phyloP scores from a whole-genome alignment of 495 filamentous ascomycete genomes.

The Aspergillus leporis region DNA sequence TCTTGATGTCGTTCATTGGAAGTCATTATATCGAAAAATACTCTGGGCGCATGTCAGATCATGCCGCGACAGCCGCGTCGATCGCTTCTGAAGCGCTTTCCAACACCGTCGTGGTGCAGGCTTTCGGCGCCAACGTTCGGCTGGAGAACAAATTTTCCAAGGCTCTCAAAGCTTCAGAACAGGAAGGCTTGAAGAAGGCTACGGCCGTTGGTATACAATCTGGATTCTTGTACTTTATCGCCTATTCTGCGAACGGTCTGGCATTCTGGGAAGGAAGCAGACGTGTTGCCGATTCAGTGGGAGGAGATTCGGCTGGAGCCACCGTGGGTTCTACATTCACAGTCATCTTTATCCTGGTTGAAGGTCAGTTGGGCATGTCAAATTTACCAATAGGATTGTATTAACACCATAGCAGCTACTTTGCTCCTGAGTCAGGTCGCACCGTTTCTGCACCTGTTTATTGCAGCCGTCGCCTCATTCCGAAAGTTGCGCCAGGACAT shows the following conservation, averaged over 20 bases:
- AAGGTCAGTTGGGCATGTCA: conserved; percentile 43
- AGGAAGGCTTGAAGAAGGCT: conserved; percentile 59
- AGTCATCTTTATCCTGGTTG: conserved; percentile 65
- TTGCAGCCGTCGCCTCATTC: conserved; percentile 54
- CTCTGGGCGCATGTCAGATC: conserved; percentile 51
- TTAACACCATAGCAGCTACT: conserved; percentile 47
- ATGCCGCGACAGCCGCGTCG: conserved; percentile 48
- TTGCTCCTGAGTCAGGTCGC: conserved; percentile 63
- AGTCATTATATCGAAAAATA: conserved; percentile 62
- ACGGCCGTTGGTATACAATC: conserved; percentile 58
- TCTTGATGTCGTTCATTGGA: conserved; percentile 64
- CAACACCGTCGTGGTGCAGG: conserved; percentile 51
- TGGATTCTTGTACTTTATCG: conserved; percentile 68
- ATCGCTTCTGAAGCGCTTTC: conserved; percentile 51
- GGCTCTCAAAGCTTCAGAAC: conserved; percentile 46
- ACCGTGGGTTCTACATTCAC: conserved; percentile 63
- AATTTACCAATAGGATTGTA: not conserved
- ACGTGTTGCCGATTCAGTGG: conserved; percentile 50
- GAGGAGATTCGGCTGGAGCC: conserved; percentile 25
- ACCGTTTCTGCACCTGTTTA: conserved; percentile 62
- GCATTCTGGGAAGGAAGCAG: conserved; percentile 67
- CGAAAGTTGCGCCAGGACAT: conserved; percentile 52
- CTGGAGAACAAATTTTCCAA: conserved; percentile 56
- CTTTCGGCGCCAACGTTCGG: conserved; percentile 46
- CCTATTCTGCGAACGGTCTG: conserved; percentile 62